These are phyloP conservation scores for Eimeria necatrix DNA, from an alignment of 169 alveolate species.

Conservation along the genomic window DNA sequence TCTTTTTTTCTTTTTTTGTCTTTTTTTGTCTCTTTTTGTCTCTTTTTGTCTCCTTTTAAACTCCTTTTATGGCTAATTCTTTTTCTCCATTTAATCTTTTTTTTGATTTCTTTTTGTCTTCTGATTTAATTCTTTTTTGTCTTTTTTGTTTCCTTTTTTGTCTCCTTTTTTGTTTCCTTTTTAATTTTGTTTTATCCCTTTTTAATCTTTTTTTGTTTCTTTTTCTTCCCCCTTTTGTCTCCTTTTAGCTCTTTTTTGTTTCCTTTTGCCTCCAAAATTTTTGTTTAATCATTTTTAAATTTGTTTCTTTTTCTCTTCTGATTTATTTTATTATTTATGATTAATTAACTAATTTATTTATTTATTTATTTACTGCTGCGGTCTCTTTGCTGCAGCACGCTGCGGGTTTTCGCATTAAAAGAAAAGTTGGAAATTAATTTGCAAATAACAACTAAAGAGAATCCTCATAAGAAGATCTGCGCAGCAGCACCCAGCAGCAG, in stretches of 20 bases:
- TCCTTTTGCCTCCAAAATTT: background rate
- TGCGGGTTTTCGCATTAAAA: background rate
- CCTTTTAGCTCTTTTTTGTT: background rate
- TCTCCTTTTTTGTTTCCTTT: background rate
- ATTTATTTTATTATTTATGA: too few species aligned
- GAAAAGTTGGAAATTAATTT: slow-evolving; percentile 17
- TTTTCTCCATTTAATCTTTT: background rate
- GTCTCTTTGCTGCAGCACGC: background rate
- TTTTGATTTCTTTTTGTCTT: background rate
- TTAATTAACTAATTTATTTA: background rate
- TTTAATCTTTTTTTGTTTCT: background rate
- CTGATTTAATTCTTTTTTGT: background rate
- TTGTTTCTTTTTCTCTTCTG: too few species aligned
- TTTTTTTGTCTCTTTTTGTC: background rate
- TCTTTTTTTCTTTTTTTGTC: background rate
- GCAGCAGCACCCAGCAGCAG: too few species aligned
- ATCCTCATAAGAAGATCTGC: slow-evolving; percentile 43
- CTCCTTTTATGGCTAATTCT: background rate
- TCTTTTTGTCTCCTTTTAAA: background rate
- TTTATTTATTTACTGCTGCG: background rate
- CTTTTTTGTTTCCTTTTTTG: background rate
- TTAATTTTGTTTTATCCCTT: background rate
- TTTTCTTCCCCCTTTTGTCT: background rate
- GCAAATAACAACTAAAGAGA: background rate
- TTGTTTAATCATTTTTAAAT: too few species aligned